Evolutionary conservation across 228 moss, liverwort and hornwort species (phyloP).

Genomic region (Sphagnum fallax): DNA sequence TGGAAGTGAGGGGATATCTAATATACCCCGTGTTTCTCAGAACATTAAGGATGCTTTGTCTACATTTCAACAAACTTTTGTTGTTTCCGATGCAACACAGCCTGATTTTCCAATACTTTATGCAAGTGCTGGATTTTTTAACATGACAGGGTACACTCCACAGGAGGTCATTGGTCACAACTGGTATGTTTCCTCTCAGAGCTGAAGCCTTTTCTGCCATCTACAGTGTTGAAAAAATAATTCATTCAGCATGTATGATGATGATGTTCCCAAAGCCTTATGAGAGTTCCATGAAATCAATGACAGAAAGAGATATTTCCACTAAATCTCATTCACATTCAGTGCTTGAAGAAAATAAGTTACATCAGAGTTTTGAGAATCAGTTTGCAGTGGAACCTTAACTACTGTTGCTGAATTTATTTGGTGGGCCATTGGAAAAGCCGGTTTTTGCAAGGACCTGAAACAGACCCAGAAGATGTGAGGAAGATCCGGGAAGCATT

Average conservation of each 20-base stretch:
- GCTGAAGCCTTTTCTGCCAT: no score
- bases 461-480: conserved; percentile 66
- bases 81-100: conserved; percentile 59
- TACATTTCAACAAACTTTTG: conserved; percentile 66
- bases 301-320: no score
- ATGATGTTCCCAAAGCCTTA: no score
- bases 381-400: not conserved
- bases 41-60: conserved; percentile 39
- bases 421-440: conserved; percentile 14
- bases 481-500: conserved; percentile 63
- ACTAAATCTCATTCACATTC: no score
- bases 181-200: conserved; percentile 27
- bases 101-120: conserved; percentile 51
- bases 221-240: no score
- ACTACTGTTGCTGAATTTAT: not conserved
- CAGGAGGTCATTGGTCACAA: conserved; percentile 67
- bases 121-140: conserved; percentile 59
- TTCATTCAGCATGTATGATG: no score
- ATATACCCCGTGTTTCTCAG: conserved; percentile 25
- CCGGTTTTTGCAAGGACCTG: conserved; percentile 87
- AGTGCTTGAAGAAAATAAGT: not conserved
- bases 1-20: conserved; percentile 14
- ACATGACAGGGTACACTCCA: conserved; percentile 73
- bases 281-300: no score
- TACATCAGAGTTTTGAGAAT: not conserved